phyloP scores from a whole-genome alignment of 2,329 filamentous ascomycete genomes.

The Pseudogymnoascus sp. region DNA sequence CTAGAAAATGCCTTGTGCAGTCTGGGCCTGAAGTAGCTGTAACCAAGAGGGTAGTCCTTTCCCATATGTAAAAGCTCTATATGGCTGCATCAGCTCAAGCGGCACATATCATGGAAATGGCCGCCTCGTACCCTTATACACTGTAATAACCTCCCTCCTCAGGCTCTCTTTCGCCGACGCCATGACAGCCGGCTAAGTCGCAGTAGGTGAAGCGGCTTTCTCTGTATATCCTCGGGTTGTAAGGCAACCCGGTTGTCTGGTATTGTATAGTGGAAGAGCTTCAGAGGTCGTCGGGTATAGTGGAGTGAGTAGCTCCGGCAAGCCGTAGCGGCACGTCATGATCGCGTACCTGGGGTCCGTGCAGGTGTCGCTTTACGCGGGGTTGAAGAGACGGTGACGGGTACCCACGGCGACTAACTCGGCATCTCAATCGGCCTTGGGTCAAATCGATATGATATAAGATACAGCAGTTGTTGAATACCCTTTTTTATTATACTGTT shows the following conservation, averaged over 20 bases:
- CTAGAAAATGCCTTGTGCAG: conserved; percentile 79
- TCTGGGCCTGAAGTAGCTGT: conserved; percentile 69
- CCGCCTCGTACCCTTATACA: conserved; percentile 68
- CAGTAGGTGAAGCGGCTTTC: not conserved
- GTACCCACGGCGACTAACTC: conserved; percentile 13
- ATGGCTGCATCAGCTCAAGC: not conserved
- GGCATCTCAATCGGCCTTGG: not conserved
- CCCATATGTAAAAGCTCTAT: conserved; percentile 78
- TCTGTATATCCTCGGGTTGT: not conserved
- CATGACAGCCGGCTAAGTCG: not conserved
- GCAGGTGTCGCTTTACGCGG: not conserved
- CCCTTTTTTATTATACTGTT: not conserved
- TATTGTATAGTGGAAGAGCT: not conserved
- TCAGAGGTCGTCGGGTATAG: not conserved
- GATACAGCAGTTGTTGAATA: not conserved
- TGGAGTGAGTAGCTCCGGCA: not conserved
- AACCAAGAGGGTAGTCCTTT: conserved; percentile 79
- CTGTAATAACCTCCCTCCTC: conserved; percentile 67
- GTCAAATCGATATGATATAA: not conserved
- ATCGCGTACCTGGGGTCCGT: conserved; percentile 2
- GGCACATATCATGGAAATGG: not conserved
- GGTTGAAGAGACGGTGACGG: conserved; percentile 14
- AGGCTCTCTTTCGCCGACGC: conserved; percentile 35
- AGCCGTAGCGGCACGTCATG: not conserved
- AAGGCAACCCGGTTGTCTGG: not conserved